Evolutionary conservation across 2,329 filamentous ascomycete genomes (phyloP), one percentile per base, ranked within the genome.

Genomic region (Colletotrichum liaoningense): DNA sequence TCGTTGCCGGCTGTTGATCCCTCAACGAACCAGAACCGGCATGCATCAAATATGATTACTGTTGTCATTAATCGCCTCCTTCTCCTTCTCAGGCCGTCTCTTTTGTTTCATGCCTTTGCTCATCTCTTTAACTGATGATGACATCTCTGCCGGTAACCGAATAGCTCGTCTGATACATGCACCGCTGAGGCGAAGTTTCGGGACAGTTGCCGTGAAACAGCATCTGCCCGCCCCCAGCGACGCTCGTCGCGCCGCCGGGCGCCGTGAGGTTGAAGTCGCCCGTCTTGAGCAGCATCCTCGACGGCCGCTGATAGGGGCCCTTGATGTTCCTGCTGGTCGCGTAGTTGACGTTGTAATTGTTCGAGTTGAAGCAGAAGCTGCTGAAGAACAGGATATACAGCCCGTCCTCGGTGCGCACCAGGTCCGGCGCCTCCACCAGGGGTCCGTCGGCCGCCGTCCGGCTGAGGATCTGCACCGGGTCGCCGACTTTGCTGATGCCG

Each of bases 301-400:
- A 65, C 19, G 78, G 80, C 54, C 83, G 79, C 54, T 73, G 67
- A 59, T 85, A 87, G 8, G 83, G 83, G 1, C 86, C 86, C 54
- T 59, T 69, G 49, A 86, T 67, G 60, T 74, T 75, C 11, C 76
- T 73, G 9, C 87, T 82, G 8, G 87, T 88, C 2, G 91, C 90
- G 77, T 90, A 92, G 67, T 87, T 86, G n/a, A 91, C 84, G 76
- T 91, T 88, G 79, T 93, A 93, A 49, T 78, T 77, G 2, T 85
- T 79, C 30, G 86, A 84, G 1, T 85, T 85, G 79, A 84, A 93
- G 80, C 90, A 91, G 69, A 91, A 88, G 55, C 87, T 88, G 77
- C 88, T 91, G 81, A 88, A 93, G 79, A 92, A 92, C 56, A 93
- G 81, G 63, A 90, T 85, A 77, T 92, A 92, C 16, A 84, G 82